Evolutionary conservation across 495 filamentous ascomycete genomes (phyloP).

Genomic region (Bathelium albidoporum): DNA sequence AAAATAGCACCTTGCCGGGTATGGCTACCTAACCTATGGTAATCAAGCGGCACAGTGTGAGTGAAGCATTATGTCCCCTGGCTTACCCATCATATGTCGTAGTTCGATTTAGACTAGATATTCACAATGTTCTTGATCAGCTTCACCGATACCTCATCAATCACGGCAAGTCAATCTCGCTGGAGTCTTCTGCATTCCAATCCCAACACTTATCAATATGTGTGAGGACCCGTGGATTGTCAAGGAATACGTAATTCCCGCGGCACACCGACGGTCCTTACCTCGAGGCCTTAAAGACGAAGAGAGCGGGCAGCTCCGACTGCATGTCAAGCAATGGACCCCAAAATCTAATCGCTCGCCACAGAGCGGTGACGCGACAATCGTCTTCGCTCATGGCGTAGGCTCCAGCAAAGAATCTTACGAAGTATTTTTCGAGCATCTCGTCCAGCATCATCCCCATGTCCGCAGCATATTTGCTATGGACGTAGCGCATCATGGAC

Average conservation of each 20-base stretch:
- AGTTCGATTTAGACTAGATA: no score
- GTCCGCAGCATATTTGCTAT: slow-evolving; percentile 81
- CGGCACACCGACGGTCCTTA: background rate
- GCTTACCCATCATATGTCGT: no score
- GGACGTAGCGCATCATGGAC: slow-evolving; percentile 69
- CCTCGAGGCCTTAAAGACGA: slow-evolving; percentile 26
- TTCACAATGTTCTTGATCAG: no score
- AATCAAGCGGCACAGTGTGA: no score
- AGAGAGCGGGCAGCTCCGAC: slow-evolving; percentile 50
- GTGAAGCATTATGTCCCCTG: no score
- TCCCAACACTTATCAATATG: no score
- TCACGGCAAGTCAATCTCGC: no score
- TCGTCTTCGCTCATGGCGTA: slow-evolving; percentile 77
- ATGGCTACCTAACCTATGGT: no score
- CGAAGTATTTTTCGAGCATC: slow-evolving; percentile 76
- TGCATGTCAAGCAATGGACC: slow-evolving; percentile 77
- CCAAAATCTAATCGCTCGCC: slow-evolving; percentile 55
- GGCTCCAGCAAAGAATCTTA: slow-evolving; percentile 93
- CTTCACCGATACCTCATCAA: no score
- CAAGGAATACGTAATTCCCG: background rate
- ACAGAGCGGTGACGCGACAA: slow-evolving; percentile 64
- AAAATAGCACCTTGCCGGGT: no score
- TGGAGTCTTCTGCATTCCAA: no score
- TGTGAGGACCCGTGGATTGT: background rate
- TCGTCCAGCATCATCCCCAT: slow-evolving; percentile 50